Conservation (phyloP, 2,329 filamentous ascomycete species). For the Huntiella savannae region DNA sequence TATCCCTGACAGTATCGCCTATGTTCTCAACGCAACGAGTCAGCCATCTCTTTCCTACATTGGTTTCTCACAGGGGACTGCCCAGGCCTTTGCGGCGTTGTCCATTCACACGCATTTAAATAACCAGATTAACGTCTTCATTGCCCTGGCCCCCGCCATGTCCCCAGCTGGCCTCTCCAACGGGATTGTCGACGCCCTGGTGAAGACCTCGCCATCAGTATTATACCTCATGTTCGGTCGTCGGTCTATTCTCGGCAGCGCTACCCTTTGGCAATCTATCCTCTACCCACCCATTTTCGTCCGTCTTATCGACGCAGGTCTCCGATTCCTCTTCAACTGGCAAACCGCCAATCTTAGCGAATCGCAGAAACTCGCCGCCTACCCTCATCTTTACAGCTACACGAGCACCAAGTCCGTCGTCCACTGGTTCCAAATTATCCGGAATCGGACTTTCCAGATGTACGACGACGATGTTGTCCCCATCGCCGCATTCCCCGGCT, state of each 20-base stretch:
- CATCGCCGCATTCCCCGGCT: conserved; percentile 27
- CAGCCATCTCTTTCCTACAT: conserved; percentile 83
- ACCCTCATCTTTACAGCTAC: conserved; percentile 90
- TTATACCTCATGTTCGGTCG: conserved; percentile 85
- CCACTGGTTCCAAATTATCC: conserved; percentile 98
- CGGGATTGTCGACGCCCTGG: conserved; percentile 75
- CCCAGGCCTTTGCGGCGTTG: conserved; percentile 84
- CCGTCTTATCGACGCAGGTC: conserved; percentile 62
- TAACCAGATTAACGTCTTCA: conserved; percentile 84
- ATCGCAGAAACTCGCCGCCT: conserved; percentile 84
- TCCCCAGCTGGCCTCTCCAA: conserved; percentile 79
- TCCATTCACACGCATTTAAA: conserved; percentile 87
- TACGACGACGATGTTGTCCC: conserved; percentile 84
- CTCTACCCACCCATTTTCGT: conserved; percentile 90
- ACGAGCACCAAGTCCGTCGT: conserved; percentile 94
- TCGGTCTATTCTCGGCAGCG: conserved; percentile 74
- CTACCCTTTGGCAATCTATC: conserved; percentile 94
- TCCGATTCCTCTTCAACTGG: conserved; percentile 82
- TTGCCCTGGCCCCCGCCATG: conserved; percentile 91
- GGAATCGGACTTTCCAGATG: conserved; percentile 93
- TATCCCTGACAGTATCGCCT: conserved; percentile 84
- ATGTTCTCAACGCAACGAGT: conserved; percentile 67
- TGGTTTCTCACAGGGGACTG: conserved; percentile 92
- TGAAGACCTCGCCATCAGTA: conserved; percentile 84
- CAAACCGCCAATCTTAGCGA: conserved; percentile 62